Conservation (phyloP, 2,329 filamentous ascomycete genomes). For the Ophiocordyceps polyrhachis-furcata region DNA sequence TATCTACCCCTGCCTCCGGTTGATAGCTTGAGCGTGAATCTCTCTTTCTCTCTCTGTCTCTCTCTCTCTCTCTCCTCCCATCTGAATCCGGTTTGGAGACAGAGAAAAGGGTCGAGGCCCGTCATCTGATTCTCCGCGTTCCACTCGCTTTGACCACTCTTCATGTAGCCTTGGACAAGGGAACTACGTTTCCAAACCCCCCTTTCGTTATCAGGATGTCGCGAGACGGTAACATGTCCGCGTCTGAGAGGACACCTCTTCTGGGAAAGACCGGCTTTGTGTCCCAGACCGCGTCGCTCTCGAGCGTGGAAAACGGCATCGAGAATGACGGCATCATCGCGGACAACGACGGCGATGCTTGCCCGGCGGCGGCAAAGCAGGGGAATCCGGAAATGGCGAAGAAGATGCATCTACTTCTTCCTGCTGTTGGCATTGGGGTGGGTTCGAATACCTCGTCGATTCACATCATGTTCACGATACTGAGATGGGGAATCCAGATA, state of each 20-base stretch:
- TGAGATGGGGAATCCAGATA: background rate
- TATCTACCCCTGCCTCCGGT: background rate
- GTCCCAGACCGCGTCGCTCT: background rate
- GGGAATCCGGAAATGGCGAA: slow-evolving; percentile 7
- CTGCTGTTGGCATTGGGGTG: slow-evolving; percentile 20
- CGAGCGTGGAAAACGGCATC: background rate
- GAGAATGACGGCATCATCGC: background rate
- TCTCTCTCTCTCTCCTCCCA: too few species aligned
- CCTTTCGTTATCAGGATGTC: background rate
- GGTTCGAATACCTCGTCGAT: background rate
- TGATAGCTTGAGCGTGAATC: background rate
- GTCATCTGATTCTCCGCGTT: too few species aligned
- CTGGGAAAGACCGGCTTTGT: background rate
- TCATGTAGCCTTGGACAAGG: background rate
- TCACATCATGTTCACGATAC: background rate
- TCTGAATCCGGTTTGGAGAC: background rate
- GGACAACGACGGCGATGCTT: background rate
- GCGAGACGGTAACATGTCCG: background rate
- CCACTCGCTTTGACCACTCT: too few species aligned
- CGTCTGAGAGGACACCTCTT: background rate
- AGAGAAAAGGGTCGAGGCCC: background rate
- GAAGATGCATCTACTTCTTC: slow-evolving; percentile 19
- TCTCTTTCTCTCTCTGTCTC: background rate
- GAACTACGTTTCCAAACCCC: background rate
- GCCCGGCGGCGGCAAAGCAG: background rate